A percentile compares a stretch with the other conserved stretches of the same genome.
Evolutionary conservation across 148 eudicot species (phyloP).

Genomic region (Silene conica): DNA sequence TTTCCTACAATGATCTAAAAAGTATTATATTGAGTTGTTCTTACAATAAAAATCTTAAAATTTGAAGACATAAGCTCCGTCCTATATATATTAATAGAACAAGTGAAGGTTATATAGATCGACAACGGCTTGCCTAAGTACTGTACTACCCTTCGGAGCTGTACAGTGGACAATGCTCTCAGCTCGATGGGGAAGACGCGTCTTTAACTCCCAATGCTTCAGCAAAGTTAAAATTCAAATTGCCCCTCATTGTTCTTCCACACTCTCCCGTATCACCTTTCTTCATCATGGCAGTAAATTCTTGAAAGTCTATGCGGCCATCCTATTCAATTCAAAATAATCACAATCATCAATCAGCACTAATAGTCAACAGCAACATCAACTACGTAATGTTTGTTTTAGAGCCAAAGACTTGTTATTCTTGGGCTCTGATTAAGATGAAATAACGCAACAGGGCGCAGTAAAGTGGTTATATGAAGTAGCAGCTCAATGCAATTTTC

Average conservation of each 20-base stretch:
- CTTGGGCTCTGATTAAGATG: no score
- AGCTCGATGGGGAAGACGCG: slow-evolving; percentile 22
- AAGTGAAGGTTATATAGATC: slow-evolving; percentile 14
- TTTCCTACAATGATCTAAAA: slow-evolving; percentile 6
- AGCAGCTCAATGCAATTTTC: no score
- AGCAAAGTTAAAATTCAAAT: slow-evolving; percentile 59
- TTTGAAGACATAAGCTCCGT: background rate
- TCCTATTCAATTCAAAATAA: slow-evolving; percentile 31
- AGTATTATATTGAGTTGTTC: background rate
- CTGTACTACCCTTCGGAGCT: slow-evolving; percentile 14
- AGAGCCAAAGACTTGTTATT: no score
- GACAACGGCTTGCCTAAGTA: background rate
- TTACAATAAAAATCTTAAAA: slow-evolving; percentile 6
- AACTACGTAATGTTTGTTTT: background rate
- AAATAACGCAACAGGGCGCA: no score
- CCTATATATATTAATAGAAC: slow-evolving; percentile 2
- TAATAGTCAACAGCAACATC: background rate
- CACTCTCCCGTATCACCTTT: slow-evolving; percentile 55
- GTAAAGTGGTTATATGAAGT: no score
- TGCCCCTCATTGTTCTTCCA: slow-evolving; percentile 69
- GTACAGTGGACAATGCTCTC: slow-evolving; percentile 10
- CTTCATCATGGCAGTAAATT: slow-evolving; percentile 77
- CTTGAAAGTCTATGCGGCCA: slow-evolving; percentile 72
- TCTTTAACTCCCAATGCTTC: slow-evolving; percentile 48
- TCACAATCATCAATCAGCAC: background rate